Evolutionary conservation across 768 basidiomycete species (phyloP).

Genomic region (Kwoniella dejecticola): DNA sequence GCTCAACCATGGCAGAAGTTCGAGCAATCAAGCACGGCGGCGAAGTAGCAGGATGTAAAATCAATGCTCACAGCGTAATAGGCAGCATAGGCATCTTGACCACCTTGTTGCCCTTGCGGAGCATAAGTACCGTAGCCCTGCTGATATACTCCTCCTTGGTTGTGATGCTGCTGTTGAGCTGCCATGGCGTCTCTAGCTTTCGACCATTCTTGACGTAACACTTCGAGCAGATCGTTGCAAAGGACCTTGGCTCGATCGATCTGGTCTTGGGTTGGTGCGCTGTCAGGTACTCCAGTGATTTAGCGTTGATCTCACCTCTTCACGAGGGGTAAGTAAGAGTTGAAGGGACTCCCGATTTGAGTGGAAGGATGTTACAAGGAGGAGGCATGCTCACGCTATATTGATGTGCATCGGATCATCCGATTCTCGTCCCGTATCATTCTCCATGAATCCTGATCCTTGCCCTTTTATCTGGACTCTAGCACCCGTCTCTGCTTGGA

Average conservation of each 20-base stretch:
- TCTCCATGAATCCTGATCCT: conserved; percentile 93
- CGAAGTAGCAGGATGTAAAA: neutral
- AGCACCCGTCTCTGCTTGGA: conserved; percentile 92
- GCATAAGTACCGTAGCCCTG: conserved; percentile 11
- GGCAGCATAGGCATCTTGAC: conserved; percentile 43
- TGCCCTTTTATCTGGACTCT: conserved; percentile 95
- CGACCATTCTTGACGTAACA: conserved; percentile 82
- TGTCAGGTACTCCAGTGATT: conserved; percentile 34
- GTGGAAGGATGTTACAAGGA: neutral
- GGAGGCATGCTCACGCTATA: conserved; percentile 68
- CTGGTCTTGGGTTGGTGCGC: conserved; percentile 83
- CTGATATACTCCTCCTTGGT: conserved; percentile 41
- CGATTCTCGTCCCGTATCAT: conserved; percentile 81
- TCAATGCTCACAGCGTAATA: conserved; percentile 41
- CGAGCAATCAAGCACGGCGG: too few relatives aligned
- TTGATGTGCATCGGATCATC: conserved; percentile 91
- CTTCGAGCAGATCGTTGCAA: conserved; percentile 83
- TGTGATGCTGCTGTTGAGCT: conserved; percentile 23
- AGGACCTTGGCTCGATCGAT: conserved; percentile 82
- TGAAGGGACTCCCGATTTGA: too few relatives aligned
- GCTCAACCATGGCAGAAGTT: too few relatives aligned
- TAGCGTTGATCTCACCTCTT: neutral
- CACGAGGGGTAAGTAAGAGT: too few relatives aligned
- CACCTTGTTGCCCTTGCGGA: conserved; percentile 10
- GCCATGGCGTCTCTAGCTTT: conserved; percentile 63